A percentile compares a stretch with the other conserved stretches of the same genome.
Conservation (phyloP, 495 filamentous ascomycete species). For the Geopyxis carbonaria region DNA sequence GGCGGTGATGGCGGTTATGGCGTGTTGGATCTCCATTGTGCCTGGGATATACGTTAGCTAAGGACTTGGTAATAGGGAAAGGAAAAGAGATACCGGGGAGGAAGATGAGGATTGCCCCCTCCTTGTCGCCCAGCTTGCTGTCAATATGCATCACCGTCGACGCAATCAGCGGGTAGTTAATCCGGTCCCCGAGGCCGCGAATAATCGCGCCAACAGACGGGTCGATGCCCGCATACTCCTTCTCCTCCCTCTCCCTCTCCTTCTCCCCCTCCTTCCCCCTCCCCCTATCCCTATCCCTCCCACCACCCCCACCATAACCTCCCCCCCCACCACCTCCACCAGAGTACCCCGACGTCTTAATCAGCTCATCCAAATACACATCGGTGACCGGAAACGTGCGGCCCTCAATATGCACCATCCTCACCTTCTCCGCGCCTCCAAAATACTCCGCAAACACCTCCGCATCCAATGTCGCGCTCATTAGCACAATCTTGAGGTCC, state of each 20-base stretch:
- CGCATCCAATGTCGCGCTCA: conserved; percentile 94
- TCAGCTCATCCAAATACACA: conserved; percentile 64
- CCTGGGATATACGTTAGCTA: conserved; percentile 18
- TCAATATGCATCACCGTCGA: conserved; percentile 67
- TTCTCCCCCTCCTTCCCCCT: conserved; percentile 26
- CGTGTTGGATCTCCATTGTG: conserved; percentile 68
- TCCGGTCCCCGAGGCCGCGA: conserved; percentile 59
- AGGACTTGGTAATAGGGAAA: conserved; percentile 11
- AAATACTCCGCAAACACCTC: conserved; percentile 77
- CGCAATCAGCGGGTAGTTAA: conserved; percentile 83
- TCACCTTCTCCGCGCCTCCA: conserved; percentile 46
- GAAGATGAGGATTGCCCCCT: conserved; percentile 87
- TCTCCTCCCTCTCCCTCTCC: conserved; percentile 27
- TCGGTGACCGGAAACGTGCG: conserved; percentile 82
- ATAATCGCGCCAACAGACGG: conserved; percentile 46
- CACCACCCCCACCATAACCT: no score
- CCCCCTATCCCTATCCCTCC: not conserved
- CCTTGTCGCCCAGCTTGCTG: conserved; percentile 44
- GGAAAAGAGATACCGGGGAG: conserved; percentile 44
- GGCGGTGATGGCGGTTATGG: conserved; percentile 48
- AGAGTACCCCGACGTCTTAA: conserved; percentile 60
- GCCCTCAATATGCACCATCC: conserved; percentile 67
- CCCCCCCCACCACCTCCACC: conserved; percentile 20
- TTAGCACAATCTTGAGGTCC: conserved; percentile 85
- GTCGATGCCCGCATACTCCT: conserved; percentile 26